Evolutionary conservation across 176 grass and related monocot genomes (phyloP), one percentile per base, ranked within the genome.

Genomic region (Sorghum bicolor): DNA sequence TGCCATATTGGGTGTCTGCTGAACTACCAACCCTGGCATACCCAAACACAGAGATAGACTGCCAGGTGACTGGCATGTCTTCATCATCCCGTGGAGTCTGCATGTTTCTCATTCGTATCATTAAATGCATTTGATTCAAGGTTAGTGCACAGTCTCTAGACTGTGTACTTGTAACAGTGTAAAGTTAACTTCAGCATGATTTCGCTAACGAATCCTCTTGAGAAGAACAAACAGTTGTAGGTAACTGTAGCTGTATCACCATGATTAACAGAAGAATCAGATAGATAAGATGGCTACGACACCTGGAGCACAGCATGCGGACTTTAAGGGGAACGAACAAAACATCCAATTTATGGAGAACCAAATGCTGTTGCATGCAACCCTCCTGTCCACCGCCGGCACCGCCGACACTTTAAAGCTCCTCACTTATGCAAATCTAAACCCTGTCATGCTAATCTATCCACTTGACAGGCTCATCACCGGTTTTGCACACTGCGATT

Each of bases 331-430:
- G 52, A 72, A 19, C 43, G 7, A 84, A 29, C 53, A 4, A 25
- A 10, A 45, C 10, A 14, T 50, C 41, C 66, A 78, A 83, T 78
- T 85, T 38, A 85, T 70, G 77, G 25, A 43, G 63, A 53, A 31
- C 29, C 6, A 31, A 76, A 41, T 80, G 87, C 52, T 52, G 37
- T 50, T 68, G 11, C 87, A 57, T 64, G 78, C 78, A 76, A 64
- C 19, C 32, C 70, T 32, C 39, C 24, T 80, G 72, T 81, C 82
- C 83, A 81, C 72, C 64, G 72, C 17, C 50, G 32, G 50, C 88
- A 78, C 88, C 83, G 83, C 83, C 88, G 88, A 77, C 83, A 89
- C 78, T 86, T 82, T 53, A 89, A 86, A 72, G 78, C 68, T 3
- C 68, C 45, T 15, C 37, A 45, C n/a, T 64, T 13, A 74, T 61